Percentiles rank a stretch among this genome's conserved stretches.
Evolutionary conservation across 1,284 basidiomycete genomes (phyloP).

Genomic region (Salmacisia buchloeana): DNA sequence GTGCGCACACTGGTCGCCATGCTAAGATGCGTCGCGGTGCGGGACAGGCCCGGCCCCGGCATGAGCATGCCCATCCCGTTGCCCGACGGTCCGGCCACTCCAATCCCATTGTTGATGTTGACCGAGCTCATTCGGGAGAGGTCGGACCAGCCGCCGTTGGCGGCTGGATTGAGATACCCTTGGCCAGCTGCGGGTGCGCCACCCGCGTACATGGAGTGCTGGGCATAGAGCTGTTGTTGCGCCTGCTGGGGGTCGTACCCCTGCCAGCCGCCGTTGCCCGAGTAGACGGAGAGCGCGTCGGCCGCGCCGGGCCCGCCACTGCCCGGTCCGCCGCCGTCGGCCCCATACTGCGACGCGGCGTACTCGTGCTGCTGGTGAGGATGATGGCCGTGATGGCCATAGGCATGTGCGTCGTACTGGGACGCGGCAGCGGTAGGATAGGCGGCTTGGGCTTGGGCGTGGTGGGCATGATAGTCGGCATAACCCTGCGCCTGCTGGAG

Average conservation of each 20-base stretch:
- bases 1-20: background rate
- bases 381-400: background rate
- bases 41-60: background rate
- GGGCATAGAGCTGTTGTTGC: background rate
- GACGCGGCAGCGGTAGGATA: background rate
- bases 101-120: background rate
- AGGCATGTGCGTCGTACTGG: background rate
- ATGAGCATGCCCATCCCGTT: background rate
- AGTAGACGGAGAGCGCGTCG: background rate
- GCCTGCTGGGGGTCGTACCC: background rate
- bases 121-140: constrained; percentile 1
- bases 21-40: constrained; percentile 6
- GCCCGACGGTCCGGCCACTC: background rate
- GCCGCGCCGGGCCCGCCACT: background rate
- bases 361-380: constrained; percentile 5
- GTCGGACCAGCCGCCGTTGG: background rate
- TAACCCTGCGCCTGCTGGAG: background rate
- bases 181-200: background rate
- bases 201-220: background rate
- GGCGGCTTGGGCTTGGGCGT: background rate
- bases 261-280: background rate
- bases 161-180: background rate
- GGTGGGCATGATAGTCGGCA: background rate
- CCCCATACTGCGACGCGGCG: background rate
- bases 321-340: background rate